Evolutionary conservation across 2,329 filamentous ascomycete species (phyloP).

Genomic region (Fusarium proliferatum): DNA sequence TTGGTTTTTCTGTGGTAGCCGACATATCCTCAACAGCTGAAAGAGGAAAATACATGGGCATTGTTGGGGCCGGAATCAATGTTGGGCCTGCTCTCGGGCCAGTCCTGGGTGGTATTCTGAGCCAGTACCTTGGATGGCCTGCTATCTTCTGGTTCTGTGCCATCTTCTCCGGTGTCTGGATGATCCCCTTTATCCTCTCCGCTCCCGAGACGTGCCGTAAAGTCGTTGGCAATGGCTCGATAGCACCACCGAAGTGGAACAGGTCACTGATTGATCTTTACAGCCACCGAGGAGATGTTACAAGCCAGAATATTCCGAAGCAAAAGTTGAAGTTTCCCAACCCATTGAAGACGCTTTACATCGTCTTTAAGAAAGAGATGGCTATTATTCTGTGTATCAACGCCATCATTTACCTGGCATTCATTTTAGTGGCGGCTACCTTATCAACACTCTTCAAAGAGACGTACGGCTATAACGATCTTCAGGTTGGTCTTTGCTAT

Average conservation of each 20-base stretch:
- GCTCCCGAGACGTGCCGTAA: constrained; percentile 70
- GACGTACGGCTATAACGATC: constrained; percentile 63
- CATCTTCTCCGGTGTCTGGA: constrained; percentile 62
- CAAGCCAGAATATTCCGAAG: constrained; percentile 49
- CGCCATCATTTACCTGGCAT: constrained; percentile 65
- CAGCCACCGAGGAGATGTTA: constrained; percentile 50
- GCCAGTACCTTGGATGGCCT: constrained; percentile 73
- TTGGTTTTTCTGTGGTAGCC: constrained; percentile 77
- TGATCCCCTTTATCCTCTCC: constrained; percentile 65
- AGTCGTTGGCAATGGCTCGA: constrained; percentile 71
- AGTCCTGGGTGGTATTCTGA: constrained; percentile 72
- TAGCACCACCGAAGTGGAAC: constrained; percentile 68
- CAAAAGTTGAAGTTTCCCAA: constrained; percentile 65
- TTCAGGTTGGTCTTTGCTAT: constrained; percentile 65
- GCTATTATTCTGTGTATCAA: constrained; percentile 64
- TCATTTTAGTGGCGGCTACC: constrained; percentile 65
- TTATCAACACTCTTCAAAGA: constrained; percentile 62
- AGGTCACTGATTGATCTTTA: constrained; percentile 65
- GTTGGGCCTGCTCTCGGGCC: constrained; percentile 67
- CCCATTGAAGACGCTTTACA: constrained; percentile 64
- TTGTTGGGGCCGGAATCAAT: constrained; percentile 69
- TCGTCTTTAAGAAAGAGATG: constrained; percentile 69
- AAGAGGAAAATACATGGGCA: constrained; percentile 78
- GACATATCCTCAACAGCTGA: constrained; percentile 77
- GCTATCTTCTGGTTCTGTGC: constrained; percentile 76